Base-by-base conservation (phyloP, 805 yeast species). In the Saccharomycopsis guyanensis region DNA sequence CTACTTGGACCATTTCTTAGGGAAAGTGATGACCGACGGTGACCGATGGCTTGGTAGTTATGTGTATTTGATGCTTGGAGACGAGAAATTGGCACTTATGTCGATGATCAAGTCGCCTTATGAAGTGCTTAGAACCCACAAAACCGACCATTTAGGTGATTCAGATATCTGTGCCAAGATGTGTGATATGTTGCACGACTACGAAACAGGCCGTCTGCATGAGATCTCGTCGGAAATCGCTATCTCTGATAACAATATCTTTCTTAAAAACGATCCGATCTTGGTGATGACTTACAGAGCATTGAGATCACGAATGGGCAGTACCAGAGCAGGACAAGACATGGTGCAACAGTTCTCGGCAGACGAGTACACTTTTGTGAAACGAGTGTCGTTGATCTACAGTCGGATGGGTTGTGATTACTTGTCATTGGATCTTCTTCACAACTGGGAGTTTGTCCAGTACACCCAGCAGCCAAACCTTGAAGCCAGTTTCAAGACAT, bases 381-480 rank as follows among this genome's bases (percentile, higher is more conserved):
- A 75, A 10, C 75, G 79, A 52, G 82, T 81, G 5, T 71, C 84
- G 5, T 66, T 72, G 32, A 81, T 87, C 51, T 85, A 87, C 57
- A 71, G 77, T 13, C 69, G 94, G 47, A 86, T 89, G 96, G 97
- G 97, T 0, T 89, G 97, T 64, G 95, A 89, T 56, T 75, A 79
- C 50, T 61, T 91, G 36, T 79, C 88, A 0, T 58, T 85, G 20
- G 71, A 77, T 43, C 60, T 88, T 39, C 66, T 82, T 1, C 69
- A 68, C 40, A 76, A 75, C 50, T 89, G 96, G 96, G 64, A 65
- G 25, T 88, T 87, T 31, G 23, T 36, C 3, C 20, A 37, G 23
- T 13, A 37, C 23, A 33, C 7, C 18, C 18, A 8, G 37, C 18
- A 33, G 20, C 37, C 37, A 12, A 27, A 27, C 13, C 5, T 15